Evolutionary conservation across 2,329 filamentous ascomycete species (phyloP).

Genomic region (Incumbomyces lentus): DNA sequence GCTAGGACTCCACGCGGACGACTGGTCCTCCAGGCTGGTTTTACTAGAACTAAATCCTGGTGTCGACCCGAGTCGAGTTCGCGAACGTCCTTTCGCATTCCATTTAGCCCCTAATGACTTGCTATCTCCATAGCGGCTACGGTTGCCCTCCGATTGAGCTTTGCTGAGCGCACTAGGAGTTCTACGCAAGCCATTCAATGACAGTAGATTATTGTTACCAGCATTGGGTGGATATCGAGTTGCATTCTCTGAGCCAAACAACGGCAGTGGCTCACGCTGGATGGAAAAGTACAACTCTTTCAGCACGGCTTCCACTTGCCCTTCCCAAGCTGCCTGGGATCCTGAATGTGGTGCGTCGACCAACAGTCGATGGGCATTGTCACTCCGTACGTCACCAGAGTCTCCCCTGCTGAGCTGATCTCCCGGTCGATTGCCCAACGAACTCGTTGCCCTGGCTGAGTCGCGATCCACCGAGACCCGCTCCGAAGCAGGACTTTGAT

Average conservation of each 20-base stretch:
- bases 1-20: constrained; percentile 84
- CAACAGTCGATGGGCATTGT: constrained; percentile 56
- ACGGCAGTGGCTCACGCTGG: constrained; percentile 70
- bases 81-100: constrained; percentile 75
- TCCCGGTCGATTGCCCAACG: constrained; percentile 13
- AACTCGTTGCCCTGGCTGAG: constrained; percentile 10
- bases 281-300: constrained; percentile 90
- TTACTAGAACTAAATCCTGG: constrained; percentile 82
- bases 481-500: neutral
- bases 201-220: constrained; percentile 54
- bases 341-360: constrained; percentile 70
- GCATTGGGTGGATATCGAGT: constrained; percentile 27
- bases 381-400: constrained; percentile 26
- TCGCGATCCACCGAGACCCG: neutral
- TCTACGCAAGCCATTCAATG: constrained; percentile 68
- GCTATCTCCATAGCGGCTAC: constrained; percentile 59
- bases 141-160: constrained; percentile 70
- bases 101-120: constrained; percentile 58
- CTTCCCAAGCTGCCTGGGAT: constrained; percentile 69
- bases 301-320: constrained; percentile 78
- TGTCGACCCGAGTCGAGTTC: constrained; percentile 62
- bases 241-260: constrained; percentile 59
- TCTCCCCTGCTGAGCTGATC: constrained; percentile 23
- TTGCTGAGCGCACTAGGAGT: constrained; percentile 89
- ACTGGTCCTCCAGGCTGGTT: constrained; percentile 85